Conservation (phyloP, 208 protist genomes). For the Leishmania amazonensis region DNA sequence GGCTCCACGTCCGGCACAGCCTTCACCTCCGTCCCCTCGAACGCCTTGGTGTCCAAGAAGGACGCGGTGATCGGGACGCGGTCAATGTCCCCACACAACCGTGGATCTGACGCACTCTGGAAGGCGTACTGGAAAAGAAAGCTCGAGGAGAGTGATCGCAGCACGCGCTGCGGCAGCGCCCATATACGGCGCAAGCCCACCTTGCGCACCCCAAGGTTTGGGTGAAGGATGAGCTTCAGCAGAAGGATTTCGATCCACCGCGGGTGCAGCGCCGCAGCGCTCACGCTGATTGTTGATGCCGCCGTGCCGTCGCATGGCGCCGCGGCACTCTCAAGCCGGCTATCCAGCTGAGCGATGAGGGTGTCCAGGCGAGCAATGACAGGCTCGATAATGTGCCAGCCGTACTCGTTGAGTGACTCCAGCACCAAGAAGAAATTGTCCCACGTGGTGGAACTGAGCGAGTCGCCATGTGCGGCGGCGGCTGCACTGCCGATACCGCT, state of each 20-base stretch:
- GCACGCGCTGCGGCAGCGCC: slow-evolving; percentile 45
- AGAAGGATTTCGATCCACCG: slow-evolving; percentile 81
- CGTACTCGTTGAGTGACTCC: slow-evolving; percentile 83
- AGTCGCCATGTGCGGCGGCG: slow-evolving; percentile 1
- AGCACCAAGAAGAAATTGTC: slow-evolving; percentile 80
- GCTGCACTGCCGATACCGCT: not conserved
- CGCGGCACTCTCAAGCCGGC: slow-evolving; percentile 11
- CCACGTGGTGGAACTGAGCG: slow-evolving; percentile 43
- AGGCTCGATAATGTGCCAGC: slow-evolving; percentile 82
- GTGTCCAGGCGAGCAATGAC: slow-evolving; percentile 73
- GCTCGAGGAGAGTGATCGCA: slow-evolving; percentile 46
- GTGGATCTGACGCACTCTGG: slow-evolving; percentile 55
- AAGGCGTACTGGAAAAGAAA: slow-evolving; percentile 72
- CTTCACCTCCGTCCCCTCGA: slow-evolving; percentile 64
- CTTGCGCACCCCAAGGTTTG: slow-evolving; percentile 81
- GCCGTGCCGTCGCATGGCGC: not conserved
- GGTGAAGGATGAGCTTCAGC: slow-evolving; percentile 79
- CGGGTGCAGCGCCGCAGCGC: slow-evolving; percentile 41
- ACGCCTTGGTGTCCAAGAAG: slow-evolving; percentile 68
- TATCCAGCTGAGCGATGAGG: slow-evolving; percentile 43
- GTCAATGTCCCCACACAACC: slow-evolving; percentile 80
- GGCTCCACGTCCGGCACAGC: slow-evolving; percentile 46
- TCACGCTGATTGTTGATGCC: not conserved
- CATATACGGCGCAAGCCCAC: slow-evolving; percentile 65
- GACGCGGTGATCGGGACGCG: slow-evolving; percentile 51